Evolutionary conservation across 2,329 filamentous ascomycete species (phyloP), one percentile per base, ranked within the genome.

Genomic region (Ceratocystis cubensis): DNA sequence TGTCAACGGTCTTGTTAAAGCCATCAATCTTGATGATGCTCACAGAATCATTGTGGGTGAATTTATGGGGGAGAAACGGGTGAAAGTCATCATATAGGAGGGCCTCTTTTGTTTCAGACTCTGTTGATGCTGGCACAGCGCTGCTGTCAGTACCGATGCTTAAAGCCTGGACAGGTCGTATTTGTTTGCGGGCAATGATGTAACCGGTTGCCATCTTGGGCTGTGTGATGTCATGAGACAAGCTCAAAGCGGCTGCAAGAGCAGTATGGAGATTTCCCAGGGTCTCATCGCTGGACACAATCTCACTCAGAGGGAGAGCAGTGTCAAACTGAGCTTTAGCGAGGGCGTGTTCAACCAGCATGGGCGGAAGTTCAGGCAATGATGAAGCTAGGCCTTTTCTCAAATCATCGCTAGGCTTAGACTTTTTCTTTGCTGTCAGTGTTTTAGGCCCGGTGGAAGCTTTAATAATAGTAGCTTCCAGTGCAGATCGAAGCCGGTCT

Each of bases 61-160:
- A 88, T 71, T 97, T 93, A 25, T 81, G 79, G 0, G 94, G 94
- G 48, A 88, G 79, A 74, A 97, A 97, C 0, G 94, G 94, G 71
- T 97, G 93, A 71, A 96, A 97, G 72, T 99, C 94, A 65, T 96
- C 89, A 72, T 96, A 99, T 1, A 96, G 78, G 5, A 94, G 73
- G 59, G 79, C 78, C 3, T 77, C 75, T 8, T 76, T 73, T 65
- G 76, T 78, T 6, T 73, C 72, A 4, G 76, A 74, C 22, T 76
- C 70, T 0, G 48, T 53, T 50, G 6, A 22, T 25, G 7, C 8
- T 20, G 46, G n/a, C 48, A n/a, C 48, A 66, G 56, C 17, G 72
- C 73, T 3, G 72, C 73, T 3, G 64, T 67, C 48, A 13, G 44
- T 59, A 3, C 53, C 25, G 3, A 37, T 41, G 30, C 61, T 50